Percentiles rank a stretch among this genome's conserved stretches.
phyloP scores from a whole-genome alignment of 2,329 filamentous ascomycete species.

The Mariannaea elegans region DNA sequence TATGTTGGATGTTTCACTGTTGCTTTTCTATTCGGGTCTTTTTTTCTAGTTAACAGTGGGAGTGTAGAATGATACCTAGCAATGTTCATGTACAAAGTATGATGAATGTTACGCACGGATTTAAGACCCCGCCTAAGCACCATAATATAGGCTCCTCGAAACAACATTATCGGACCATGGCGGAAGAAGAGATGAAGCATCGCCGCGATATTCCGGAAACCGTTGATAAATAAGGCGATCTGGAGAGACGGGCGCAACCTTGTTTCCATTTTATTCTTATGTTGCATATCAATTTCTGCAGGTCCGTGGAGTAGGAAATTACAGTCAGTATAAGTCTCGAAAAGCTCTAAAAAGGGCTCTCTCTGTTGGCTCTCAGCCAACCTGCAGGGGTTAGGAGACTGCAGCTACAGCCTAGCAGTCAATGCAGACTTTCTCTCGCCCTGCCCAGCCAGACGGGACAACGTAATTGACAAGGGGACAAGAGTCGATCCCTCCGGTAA shows the following conservation, averaged over 20 bases:
- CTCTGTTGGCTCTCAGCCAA: background rate
- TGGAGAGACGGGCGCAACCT: background rate
- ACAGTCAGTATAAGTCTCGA: background rate
- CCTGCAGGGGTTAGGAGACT: constrained; percentile 3
- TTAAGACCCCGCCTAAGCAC: background rate
- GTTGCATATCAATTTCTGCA: background rate
- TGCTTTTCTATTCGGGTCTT: background rate
- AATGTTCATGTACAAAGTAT: background rate
- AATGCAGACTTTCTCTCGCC: background rate
- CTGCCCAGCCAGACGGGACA: background rate
- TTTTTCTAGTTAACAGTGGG: background rate
- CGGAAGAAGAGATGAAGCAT: background rate
- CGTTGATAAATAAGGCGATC: background rate
- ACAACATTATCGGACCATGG: background rate
- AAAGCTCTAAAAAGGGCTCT: background rate
- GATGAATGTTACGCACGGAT: background rate
- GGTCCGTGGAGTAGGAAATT: background rate
- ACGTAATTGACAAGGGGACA: background rate
- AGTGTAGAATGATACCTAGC: background rate
- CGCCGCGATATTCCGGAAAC: background rate
- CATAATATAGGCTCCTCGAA: background rate
- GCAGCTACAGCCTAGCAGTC: background rate
- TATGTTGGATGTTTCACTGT: background rate
- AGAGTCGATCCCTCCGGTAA: background rate
- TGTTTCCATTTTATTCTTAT: background rate